Evolutionary conservation across 257 asterid species (phyloP).

Genomic region (Oldenlandia corymbosa): DNA sequence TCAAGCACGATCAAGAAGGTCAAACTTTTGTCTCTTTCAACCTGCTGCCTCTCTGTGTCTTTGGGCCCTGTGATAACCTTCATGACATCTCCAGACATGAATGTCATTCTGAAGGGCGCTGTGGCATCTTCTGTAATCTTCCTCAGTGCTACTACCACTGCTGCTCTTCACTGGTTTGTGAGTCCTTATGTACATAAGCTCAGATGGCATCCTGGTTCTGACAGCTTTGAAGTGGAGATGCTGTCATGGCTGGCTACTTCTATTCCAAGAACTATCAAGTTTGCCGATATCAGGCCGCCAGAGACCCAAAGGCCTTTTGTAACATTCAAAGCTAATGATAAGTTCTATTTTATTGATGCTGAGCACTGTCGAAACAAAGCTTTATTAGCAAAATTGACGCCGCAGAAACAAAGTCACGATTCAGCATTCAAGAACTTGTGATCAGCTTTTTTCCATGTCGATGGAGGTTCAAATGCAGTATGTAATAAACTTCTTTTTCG

Average conservation of each 20-base stretch:
- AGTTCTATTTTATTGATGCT: constrained; percentile 66
- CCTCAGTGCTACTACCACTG: constrained; percentile 84
- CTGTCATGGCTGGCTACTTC: constrained; percentile 86
- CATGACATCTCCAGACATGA: constrained; percentile 79
- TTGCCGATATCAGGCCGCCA: constrained; percentile 71
- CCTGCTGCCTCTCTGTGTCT: constrained; percentile 91
- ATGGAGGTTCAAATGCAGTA: constrained; percentile 1
- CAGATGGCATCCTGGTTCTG: constrained; percentile 94
- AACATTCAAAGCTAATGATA: constrained; percentile 68
- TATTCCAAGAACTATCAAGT: constrained; percentile 56
- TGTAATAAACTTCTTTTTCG: not conserved
- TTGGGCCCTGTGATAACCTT: constrained; percentile 90
- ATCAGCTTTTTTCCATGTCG: constrained; percentile 13
- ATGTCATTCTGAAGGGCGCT: constrained; percentile 86
- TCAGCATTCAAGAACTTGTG: constrained; percentile 76
- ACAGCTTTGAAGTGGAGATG: constrained; percentile 88
- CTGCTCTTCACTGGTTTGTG: constrained; percentile 91
- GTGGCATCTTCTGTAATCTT: constrained; percentile 82
- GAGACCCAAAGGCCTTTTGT: constrained; percentile 83
- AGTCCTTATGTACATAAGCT: constrained; percentile 90
- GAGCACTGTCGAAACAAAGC: constrained; percentile 91
- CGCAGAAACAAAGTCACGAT: constrained; percentile 45
- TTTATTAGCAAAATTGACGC: constrained; percentile 71
- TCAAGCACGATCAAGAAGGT: constrained; percentile 82
- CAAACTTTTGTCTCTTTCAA: constrained; percentile 90